A percentile compares a stretch with the other conserved stretches of the same genome.
Conservation (phyloP, 805 yeast species). For the Pichia sporocuriosa region DNA sequence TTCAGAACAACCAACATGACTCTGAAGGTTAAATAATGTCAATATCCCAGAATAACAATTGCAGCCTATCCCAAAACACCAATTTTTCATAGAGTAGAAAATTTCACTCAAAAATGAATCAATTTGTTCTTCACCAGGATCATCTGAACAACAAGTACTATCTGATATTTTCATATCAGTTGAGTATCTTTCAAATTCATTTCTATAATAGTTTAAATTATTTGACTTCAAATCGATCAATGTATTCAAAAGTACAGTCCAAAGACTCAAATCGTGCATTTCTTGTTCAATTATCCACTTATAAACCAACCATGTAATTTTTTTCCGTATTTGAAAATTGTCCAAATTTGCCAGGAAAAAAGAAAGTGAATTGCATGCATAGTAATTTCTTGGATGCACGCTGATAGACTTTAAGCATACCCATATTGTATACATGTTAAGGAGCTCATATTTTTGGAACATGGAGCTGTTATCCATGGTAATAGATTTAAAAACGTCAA, state of each 20-base stretch:
- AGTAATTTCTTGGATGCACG: constrained; percentile 41
- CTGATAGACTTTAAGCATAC: constrained; percentile 30
- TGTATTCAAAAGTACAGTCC: constrained; percentile 4
- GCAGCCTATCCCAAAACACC: neutral
- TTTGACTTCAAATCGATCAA: neutral
- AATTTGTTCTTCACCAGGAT: neutral
- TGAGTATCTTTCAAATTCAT: neutral
- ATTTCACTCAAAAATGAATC: neutral
- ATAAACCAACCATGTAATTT: neutral
- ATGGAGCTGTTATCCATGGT: too few species aligned
- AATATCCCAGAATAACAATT: neutral
- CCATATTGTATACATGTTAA: neutral
- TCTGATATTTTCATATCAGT: neutral
- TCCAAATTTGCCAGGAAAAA: constrained; percentile 9
- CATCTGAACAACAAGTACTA: neutral
- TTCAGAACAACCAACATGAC: neutral
- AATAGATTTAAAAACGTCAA: too few species aligned
- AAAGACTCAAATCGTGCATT: constrained; percentile 11
- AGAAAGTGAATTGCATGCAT: constrained; percentile 37
- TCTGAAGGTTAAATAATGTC: neutral
- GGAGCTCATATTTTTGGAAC: too few species aligned
- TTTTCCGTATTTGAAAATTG: neutral
- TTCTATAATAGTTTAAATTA: neutral
- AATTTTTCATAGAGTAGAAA: neutral
- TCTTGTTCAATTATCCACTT: neutral